Conservation (phyloP, 176 grass and related monocot species). For the Chrysopogon serrulatus region DNA sequence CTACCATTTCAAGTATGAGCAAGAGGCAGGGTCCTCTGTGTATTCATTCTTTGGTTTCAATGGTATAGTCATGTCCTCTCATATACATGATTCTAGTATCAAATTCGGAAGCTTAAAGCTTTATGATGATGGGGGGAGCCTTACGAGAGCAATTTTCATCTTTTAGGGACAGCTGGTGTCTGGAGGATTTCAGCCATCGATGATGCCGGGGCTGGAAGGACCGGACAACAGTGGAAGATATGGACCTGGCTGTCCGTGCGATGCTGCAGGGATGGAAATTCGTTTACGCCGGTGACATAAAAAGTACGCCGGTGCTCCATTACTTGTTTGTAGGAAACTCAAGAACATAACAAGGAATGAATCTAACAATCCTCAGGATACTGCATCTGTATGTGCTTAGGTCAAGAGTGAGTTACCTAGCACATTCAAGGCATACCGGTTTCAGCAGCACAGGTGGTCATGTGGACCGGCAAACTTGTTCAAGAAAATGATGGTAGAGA, state of each 20-base stretch:
- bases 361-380: constrained; percentile 12
- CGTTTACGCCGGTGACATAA: constrained; percentile 64
- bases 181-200: constrained; percentile 80
- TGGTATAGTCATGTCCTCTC: constrained; percentile 21
- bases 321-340: constrained; percentile 2
- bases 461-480: constrained; percentile 90
- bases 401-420: constrained; percentile 93
- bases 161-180: constrained; percentile 84
- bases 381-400: constrained; percentile 31
- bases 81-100: not conserved
- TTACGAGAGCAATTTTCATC: not conserved
- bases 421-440: constrained; percentile 89
- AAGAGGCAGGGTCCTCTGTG: constrained; percentile 71
- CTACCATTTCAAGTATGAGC: constrained; percentile 97
- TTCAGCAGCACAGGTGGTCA: constrained; percentile 97
- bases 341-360: not conserved
- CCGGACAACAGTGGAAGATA: constrained; percentile 96
- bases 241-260: constrained; percentile 89
- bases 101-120: not conserved
- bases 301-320: constrained; percentile 39
- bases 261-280: constrained; percentile 79
- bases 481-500: constrained; percentile 77
- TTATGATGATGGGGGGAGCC: not conserved
- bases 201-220: constrained; percentile 94
- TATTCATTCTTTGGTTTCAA: constrained; percentile 94